Base-by-base conservation (phyloP, 495 filamentous ascomycete genomes). In the Trichoderma gamsii region DNA sequence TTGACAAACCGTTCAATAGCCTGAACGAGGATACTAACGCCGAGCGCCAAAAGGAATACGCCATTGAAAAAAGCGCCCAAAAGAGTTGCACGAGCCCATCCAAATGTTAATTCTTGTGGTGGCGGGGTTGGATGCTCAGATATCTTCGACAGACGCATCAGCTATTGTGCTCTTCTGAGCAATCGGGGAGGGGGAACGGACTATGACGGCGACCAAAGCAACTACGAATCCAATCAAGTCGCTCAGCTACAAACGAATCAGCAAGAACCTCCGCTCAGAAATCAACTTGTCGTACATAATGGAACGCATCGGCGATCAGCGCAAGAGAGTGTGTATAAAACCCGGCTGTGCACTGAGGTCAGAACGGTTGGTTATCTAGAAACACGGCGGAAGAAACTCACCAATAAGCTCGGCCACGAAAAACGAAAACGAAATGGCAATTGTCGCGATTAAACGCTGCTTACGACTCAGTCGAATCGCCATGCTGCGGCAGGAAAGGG, bases 31-130 rank as follows among this genome's bases (percentile, higher is more conserved):
- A 98, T 97, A 67, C 93, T 92, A 68, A 97, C 74, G 69, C 93
- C 96, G 8, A 98, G 81, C 0, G 93, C 93, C 65, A 97, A 85
- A 66, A 98, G 84, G 76, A 97, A 97, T n/a, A 96, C 90, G 38
- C 94, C 94, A 73, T 98, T 98, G 73, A 96, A 88, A 69, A 98
- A 85, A n/a, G 94, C 92, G 72, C 94, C 94, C 2, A 98, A 84
- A 1, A 94, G 89, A 75, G 93, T 89, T 4, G 94, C 92, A 35
- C 94, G 90, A 84, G 96, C 92, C 94, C 94, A 98, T 79, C 93
- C 79, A 67, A 74, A 78, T 1, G 79, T 80, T 29, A 81, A 73
- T 51, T 76, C 76, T 66, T 77, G 72, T 16, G 79, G 82, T 12
- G 77, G 77, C 9, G 76, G 70, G 65, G 70, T 72, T 8, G 71